Percentiles rank a stretch among this genome's conserved stretches.
Evolutionary conservation across 805 yeast species (phyloP).

Genomic region (Candida parachauliodes): DNA sequence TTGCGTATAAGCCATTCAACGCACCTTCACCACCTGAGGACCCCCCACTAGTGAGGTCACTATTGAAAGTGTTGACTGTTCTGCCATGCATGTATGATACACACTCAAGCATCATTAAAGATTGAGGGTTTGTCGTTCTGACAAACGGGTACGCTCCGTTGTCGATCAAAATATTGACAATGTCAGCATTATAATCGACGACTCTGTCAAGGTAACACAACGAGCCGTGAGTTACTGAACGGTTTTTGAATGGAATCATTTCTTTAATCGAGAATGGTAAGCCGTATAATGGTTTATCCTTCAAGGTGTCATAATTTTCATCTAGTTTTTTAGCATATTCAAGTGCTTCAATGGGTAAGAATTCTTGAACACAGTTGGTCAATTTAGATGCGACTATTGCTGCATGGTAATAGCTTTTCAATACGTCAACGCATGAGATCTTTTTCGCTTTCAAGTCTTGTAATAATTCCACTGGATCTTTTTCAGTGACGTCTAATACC

Average conservation of each 20-base stretch:
- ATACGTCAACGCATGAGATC: slow-evolving; percentile 14
- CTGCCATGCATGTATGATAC: slow-evolving; percentile 17
- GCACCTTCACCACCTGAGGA: slow-evolving; percentile 26
- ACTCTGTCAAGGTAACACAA: slow-evolving; percentile 16
- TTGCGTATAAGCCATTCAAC: slow-evolving; percentile 17
- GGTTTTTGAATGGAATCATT: slow-evolving; percentile 17
- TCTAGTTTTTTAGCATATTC: slow-evolving; percentile 17
- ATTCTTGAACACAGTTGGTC: slow-evolving; percentile 17
- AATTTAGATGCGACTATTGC: slow-evolving; percentile 17
- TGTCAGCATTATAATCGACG: slow-evolving; percentile 18
- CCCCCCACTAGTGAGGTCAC: slow-evolving; percentile 20
- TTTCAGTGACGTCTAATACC: slow-evolving; percentile 15
- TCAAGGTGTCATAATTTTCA: slow-evolving; percentile 11
- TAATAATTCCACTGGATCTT: slow-evolving; percentile 16
- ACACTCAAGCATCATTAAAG: slow-evolving; percentile 21
- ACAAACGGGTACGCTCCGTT: slow-evolving; percentile 20
- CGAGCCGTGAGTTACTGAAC: slow-evolving; percentile 17
- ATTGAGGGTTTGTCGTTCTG: slow-evolving; percentile 21
- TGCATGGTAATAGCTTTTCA: slow-evolving; percentile 17
- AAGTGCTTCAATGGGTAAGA: slow-evolving; percentile 15
- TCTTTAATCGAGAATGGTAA: slow-evolving; percentile 22
- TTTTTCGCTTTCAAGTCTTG: slow-evolving; percentile 11
- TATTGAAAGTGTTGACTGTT: slow-evolving; percentile 19
- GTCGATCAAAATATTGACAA: slow-evolving; percentile 12
- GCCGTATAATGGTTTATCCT: slow-evolving; percentile 15